Evolutionary conservation across 1,284 basidiomycete species (phyloP), one percentile per base, ranked within the genome.

Genomic region (Ustanciosporium gigantosporum): DNA sequence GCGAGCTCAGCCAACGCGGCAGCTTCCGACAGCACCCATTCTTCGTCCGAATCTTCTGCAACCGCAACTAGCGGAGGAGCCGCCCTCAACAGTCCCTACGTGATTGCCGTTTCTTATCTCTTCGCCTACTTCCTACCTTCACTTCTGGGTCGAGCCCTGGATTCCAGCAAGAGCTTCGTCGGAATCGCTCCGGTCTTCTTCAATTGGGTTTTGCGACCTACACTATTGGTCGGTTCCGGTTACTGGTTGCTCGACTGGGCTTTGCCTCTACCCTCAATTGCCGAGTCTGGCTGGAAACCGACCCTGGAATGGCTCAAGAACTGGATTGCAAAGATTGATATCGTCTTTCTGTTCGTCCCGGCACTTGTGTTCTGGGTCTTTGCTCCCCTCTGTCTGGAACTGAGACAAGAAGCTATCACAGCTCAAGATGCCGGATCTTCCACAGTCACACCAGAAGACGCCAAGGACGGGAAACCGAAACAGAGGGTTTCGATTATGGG

Each of bases 401-500:
- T 72, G 16, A 49, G 59, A 7, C 42, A 53, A 15, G 67, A 72
- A 25, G 22, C 32, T n/a, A 36, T 43, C 8, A 22, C 36, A 14
- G 44, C 32, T 11, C 4, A 34, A 16, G 14, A 45, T 24, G 46
- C 60, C 5, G 25, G 37, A 16, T 17, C 36, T 16, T n/a, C 42
- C 2, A 14, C 37, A 20, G 20, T 31, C n/a, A 35, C 41, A 11
- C 22, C n/a, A 6, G 21, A 22, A 25, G 44, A 43, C 31, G 46
- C 15, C 4, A 37, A 27, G 5, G 45, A 29, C 5, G 47, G 40
- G 29, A 23, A 52, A 25, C 27, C 36, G 9, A 52, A 55, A 46
- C 13, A 25, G 9, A 47, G 68, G 16, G 64, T 91, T 40, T 84
- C 83, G 16, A 83, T 97, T 0, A 80, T 91, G 2, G 92, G 94